Conservation (phyloP, 2,329 filamentous ascomycete genomes). For the Colletotrichum navitas region DNA sequence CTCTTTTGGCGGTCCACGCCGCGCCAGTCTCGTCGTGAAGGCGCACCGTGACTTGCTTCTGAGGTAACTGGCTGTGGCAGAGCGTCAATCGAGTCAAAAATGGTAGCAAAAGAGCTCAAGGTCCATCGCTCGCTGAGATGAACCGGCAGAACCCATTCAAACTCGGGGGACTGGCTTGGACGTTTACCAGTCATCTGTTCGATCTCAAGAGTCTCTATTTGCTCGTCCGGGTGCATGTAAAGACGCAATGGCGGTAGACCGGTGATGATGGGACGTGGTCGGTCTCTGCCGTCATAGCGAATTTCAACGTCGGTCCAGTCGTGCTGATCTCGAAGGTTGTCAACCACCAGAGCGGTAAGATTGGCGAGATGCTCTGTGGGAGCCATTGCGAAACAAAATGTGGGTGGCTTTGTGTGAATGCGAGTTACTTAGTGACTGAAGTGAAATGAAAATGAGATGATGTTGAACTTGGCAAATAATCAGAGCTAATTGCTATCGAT, state of each 20-base stretch:
- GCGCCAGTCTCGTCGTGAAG: slow-evolving; percentile 57
- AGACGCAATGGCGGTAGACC: slow-evolving; percentile 79
- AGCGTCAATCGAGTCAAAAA: slow-evolving; percentile 74
- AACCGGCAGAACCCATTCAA: slow-evolving; percentile 83
- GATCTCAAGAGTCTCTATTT: slow-evolving; percentile 77
- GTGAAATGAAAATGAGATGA: not conserved
- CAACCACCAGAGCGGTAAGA: slow-evolving; percentile 64
- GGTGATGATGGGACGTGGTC: slow-evolving; percentile 74
- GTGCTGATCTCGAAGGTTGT: slow-evolving; percentile 82
- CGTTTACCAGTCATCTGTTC: slow-evolving; percentile 62
- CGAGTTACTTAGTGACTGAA: not conserved
- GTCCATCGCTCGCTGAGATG: slow-evolving; percentile 81
- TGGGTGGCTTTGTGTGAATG: not conserved
- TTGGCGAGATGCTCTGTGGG: slow-evolving; percentile 26
- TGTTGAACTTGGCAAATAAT: not conserved
- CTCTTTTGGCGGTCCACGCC: slow-evolving; percentile 70
- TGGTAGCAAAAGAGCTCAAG: slow-evolving; percentile 71
- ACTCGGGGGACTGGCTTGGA: slow-evolving; percentile 65
- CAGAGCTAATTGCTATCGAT: not conserved
- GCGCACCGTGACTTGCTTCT: not conserved
- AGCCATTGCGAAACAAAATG: slow-evolving; percentile 8
- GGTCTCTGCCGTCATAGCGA: slow-evolving; percentile 55
- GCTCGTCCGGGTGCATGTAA: slow-evolving; percentile 86
- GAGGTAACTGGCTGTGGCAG: slow-evolving; percentile 50
- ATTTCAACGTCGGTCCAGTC: slow-evolving; percentile 75